Evolutionary conservation across 2,329 filamentous ascomycete species (phyloP), one percentile per base, ranked within the genome.

Genomic region (Neocatenulostroma microsporum): DNA sequence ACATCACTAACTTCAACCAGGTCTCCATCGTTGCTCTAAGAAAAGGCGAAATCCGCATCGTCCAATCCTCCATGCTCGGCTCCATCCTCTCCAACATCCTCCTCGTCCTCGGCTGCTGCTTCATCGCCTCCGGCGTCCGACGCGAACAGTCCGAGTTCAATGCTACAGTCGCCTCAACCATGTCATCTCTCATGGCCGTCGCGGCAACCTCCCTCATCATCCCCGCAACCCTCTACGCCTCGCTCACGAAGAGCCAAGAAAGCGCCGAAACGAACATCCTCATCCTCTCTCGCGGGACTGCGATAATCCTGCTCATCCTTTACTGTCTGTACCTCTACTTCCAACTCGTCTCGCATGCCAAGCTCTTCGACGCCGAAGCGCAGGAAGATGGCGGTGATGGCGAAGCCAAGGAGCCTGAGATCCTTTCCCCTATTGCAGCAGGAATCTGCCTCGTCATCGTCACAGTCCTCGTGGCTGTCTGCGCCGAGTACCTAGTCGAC

Each of bases 11-110:
- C 26, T 3, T 14, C 19, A 3, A 34, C 8, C 56, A 89, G 84
- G 84, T 94, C 57, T 94, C 85, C 60, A 89, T 96, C 50, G 82
- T 96, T 46, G 91, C 91, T 13, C 73, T 98, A 30, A 77, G 71
- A 48, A 78, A 91, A 51, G 78, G 79, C 45, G 83, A 96, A 64
- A 93, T 95, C 56, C 80, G 89, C 53, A 88, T 96, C 47, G 89
- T 96, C n/a, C 91, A 96, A 66, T 83, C 89, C 14, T 94, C 86
- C 46, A 96, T 96, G 88, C 78, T 96, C 21, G 89, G 91, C 31
- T 93, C 84, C 55, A 94, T 96, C 51, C 71, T 96, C 25, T 95
- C 89, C 47, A 96, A 96, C 62, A 80, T 95, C 47, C 73, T 96
- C 6, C 76, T 96, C 15, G 89, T 72, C 24, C 63, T 72, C 14